phyloP scores from a whole-genome alignment of 2,329 filamentous ascomycete genomes.

The Xylariaceae sp. region DNA sequence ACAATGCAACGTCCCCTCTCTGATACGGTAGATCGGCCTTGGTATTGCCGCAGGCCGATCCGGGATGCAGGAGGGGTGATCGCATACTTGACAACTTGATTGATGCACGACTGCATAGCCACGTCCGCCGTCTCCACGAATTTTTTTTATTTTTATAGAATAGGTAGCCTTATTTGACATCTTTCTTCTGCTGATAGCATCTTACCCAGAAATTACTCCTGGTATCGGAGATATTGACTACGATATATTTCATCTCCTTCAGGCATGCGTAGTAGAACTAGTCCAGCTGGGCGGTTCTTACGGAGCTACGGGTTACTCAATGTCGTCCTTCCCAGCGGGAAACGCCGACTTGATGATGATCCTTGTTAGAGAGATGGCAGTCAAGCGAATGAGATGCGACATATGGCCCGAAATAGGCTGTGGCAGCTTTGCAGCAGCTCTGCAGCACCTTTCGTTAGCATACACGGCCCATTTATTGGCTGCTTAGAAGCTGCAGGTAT shows the following conservation, averaged over 20 bases:
- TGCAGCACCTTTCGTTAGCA: slow-evolving; percentile 8
- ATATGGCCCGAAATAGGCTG: slow-evolving; percentile 13
- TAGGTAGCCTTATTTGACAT: slow-evolving; percentile 11
- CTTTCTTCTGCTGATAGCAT: neutral
- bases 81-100: slow-evolving; percentile 17
- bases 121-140: slow-evolving; percentile 24
- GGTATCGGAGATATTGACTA: neutral
- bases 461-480: slow-evolving; percentile 7
- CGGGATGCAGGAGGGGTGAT: slow-evolving; percentile 21
- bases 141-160: slow-evolving; percentile 2
- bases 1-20: slow-evolving; percentile 31
- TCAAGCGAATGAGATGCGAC: slow-evolving; percentile 20
- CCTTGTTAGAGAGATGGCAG: slow-evolving; percentile 5
- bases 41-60: slow-evolving; percentile 20
- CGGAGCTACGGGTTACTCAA: slow-evolving; percentile 3
- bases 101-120: slow-evolving; percentile 27
- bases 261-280: neutral
- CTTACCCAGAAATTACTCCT: slow-evolving; percentile 1
- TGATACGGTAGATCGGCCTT: slow-evolving; percentile 22
- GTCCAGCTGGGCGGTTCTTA: slow-evolving; percentile 20
- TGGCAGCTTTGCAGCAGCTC: slow-evolving; percentile 10
- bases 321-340: no score
- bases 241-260: slow-evolving; percentile 1
- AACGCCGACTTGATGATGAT: slow-evolving; percentile 13
- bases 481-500: slow-evolving; percentile 4